These are phyloP conservation scores for Musa troglodytarum DNA, from an alignment of 176 grass and related monocot species.

Conservation along the genomic window DNA sequence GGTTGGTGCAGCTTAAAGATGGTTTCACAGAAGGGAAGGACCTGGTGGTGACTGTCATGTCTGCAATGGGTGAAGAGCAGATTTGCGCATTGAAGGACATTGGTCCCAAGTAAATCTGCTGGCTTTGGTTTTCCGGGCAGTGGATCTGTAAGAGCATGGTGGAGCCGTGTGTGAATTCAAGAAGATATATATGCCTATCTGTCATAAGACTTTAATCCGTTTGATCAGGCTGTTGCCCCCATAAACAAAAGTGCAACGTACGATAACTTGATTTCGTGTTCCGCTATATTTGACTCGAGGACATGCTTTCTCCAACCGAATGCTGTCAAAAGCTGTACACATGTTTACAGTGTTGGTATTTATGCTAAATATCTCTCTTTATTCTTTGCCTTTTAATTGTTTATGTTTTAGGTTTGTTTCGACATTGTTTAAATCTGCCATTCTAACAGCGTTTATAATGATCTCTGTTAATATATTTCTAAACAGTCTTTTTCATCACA, in stretches of 20 bases:
- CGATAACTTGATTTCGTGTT: not conserved
- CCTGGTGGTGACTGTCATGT: slow-evolving; percentile 18
- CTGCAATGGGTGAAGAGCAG: slow-evolving; percentile 21
- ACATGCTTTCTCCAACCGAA: not conserved
- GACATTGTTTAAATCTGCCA: not conserved
- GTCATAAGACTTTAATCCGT: not conserved
- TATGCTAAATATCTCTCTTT: not conserved
- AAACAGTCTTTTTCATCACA: not conserved
- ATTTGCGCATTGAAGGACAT: slow-evolving; percentile 16
- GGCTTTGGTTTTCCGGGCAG: not conserved
- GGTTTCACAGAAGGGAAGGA: slow-evolving; percentile 18
- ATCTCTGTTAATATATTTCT: not conserved
- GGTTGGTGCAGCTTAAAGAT: slow-evolving; percentile 14
- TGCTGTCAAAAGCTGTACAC: not conserved
- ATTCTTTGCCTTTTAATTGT: not conserved
- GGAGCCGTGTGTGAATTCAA: not conserved
- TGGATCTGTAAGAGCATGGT: not conserved
- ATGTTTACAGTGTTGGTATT: not conserved
- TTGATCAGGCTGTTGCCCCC: not conserved
- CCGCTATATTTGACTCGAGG: not conserved
- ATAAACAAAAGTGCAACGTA: not conserved
- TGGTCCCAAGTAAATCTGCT: slow-evolving; percentile 3
- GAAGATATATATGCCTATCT: not conserved
- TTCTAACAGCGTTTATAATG: not conserved
- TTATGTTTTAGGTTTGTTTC: not conserved